Base-by-base conservation (phyloP, 163 green algal species). In the Coccomyxa subellipsoidea region DNA sequence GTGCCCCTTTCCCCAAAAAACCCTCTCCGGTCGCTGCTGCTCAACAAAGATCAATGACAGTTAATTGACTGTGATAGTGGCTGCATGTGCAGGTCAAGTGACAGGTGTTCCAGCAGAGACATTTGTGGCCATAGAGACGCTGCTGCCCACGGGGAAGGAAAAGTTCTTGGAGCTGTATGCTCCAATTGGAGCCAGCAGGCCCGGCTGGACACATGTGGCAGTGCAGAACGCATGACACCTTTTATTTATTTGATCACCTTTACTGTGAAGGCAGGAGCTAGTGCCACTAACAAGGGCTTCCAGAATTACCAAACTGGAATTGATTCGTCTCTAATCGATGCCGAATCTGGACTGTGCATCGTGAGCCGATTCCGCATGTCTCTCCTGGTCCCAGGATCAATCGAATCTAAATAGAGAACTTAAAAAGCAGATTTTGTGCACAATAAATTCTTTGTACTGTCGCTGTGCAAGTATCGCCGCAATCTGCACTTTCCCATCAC, bases 111-210 rank as follows among this genome's bases (percentile, higher is more conserved):
- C 94, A 0, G 40, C 89, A 23, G 91, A 97, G 83, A 88, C 93
- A 23, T 95, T 93, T 75, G 87, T 82, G 10, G 89, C 88, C 9
- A 93, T 98, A 7, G 95, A 98, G 86, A 98, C 93, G n/a, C 82
- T 98, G 85, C 87, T 98, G 84, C 95, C 95, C 0, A 90, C 81
- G 0, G 88, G 86, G 31, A 89, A 86, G 54, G 93, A 89, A 7
- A 87, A 86, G 23, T 93, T 95, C 35, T 83, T 98, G 77, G 94
- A 98, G 85, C 88, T 98, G 37, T 98, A 93, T 93, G 92, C 92
- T 21, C 37, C 76, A 0, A 75, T 29, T 36, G 76, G 80, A 27
- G 76, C 80, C 12, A 75, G 38, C 21, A 85, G 91, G 31, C 78
- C 83, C 0, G 93, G 93, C 7, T 97, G 93, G 93, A 88, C 86